These are phyloP conservation scores for Populus alba DNA, from an alignment of 345 rosid genomes.

Conservation along the genomic window DNA sequence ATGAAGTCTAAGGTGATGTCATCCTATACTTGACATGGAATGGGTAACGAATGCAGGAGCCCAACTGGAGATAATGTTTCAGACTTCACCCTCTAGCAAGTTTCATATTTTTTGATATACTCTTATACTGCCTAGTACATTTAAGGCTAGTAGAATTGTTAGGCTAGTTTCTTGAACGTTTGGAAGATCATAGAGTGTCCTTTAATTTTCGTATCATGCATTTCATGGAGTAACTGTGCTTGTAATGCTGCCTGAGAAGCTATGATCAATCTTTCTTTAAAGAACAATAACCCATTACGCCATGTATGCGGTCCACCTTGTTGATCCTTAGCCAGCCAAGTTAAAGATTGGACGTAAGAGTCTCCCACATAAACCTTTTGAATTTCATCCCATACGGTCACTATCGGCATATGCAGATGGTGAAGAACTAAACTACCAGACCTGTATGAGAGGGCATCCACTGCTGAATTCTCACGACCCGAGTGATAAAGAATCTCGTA, in stretches of 20 bases:
- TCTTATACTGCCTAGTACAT: background rate
- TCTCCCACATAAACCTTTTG: rapidly evolving
- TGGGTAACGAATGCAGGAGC: too few relatives aligned
- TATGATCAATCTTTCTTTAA: background rate
- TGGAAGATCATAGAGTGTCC: background rate
- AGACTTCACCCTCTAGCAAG: too few relatives aligned
- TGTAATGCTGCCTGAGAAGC: rapidly evolving
- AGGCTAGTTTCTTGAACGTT: background rate
- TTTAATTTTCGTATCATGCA: rapidly evolving
- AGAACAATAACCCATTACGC: rapidly evolving
- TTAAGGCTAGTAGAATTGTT: too few relatives aligned
- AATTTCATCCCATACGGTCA: too few relatives aligned
- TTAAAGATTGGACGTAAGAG: too few relatives aligned
- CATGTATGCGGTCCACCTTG: rapidly evolving
- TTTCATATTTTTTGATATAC: too few relatives aligned
- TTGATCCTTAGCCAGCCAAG: rapidly evolving
- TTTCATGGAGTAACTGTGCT: rapidly evolving
- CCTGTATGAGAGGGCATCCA: rapidly evolving
- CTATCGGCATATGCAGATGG: rapidly evolving
- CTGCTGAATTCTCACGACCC: rapidly evolving
- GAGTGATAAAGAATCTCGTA: background rate
- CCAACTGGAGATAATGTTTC: too few relatives aligned
- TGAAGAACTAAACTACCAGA: rapidly evolving
- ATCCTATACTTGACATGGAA: too few relatives aligned
- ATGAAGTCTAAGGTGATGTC: too few relatives aligned